Conservation (phyloP, 768 basidiomycete species). For the Macrolepiota albuminosa region DNA sequence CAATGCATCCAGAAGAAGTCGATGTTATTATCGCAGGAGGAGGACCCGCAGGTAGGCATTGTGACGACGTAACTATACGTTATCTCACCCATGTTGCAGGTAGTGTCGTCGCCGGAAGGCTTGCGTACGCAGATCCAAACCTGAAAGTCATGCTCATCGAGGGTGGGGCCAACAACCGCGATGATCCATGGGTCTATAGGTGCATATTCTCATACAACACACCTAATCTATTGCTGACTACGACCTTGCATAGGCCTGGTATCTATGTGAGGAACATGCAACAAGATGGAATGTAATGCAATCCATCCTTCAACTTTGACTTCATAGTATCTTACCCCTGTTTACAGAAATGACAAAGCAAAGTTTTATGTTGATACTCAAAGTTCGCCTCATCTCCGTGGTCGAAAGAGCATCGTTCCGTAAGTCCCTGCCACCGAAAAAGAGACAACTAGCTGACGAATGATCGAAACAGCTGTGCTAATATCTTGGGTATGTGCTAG, state of each 20-base stretch:
- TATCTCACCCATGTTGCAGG: constrained; percentile 25
- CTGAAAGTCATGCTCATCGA: constrained; percentile 75
- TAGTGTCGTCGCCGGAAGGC: constrained; percentile 63
- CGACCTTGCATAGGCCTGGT: constrained; percentile 40
- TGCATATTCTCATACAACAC: constrained; percentile 6
- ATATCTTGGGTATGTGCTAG: constrained; percentile 47
- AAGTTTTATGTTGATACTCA: constrained; percentile 66
- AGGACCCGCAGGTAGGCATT: constrained; percentile 50
- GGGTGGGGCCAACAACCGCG: constrained; percentile 67
- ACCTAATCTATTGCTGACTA: background rate
- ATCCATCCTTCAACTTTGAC: background rate
- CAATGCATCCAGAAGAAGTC: constrained; percentile 64
- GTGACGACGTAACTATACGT: background rate
- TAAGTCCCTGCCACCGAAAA: constrained; percentile 25
- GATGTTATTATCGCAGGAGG: constrained; percentile 69
- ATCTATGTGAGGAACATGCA: constrained; percentile 74
- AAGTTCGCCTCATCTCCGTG: constrained; percentile 53
- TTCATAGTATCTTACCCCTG: background rate
- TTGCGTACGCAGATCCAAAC: constrained; percentile 68
- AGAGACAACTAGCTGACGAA: background rate
- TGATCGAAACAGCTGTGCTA: constrained; percentile 47
- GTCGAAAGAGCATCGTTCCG: constrained; percentile 65
- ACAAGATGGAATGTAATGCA: constrained; percentile 50
- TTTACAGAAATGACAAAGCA: constrained; percentile 61
- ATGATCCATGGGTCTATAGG: constrained; percentile 74